Percentiles rank a stretch among this genome's conserved stretches.
These are phyloP conservation scores for Teunomyces gatunensis DNA, from an alignment of 805 yeast species.

Conservation along the genomic window DNA sequence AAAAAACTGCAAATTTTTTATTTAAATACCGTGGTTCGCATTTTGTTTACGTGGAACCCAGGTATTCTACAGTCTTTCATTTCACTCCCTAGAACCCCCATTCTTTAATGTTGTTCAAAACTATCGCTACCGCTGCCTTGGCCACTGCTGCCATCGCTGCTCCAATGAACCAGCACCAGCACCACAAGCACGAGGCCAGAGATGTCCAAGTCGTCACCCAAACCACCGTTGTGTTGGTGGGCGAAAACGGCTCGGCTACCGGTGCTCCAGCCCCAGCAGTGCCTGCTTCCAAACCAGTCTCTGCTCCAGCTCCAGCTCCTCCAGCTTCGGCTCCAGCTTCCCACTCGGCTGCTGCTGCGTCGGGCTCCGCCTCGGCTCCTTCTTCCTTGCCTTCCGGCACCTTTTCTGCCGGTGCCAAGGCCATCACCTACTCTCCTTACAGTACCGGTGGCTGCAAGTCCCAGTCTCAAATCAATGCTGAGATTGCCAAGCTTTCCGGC, in stretches of 20 bases:
- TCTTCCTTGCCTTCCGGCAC: conserved; percentile 7
- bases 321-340: conserved; percentile 10
- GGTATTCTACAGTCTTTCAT: conserved; percentile 34
- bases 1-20: conserved; percentile 1
- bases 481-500: conserved; percentile 50
- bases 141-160: conserved; percentile 54
- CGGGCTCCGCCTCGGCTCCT: conserved; percentile 6
- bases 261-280: conserved; percentile 14
- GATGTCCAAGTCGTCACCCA: conserved; percentile 50
- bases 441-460: conserved; percentile 70
- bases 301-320: conserved; percentile 4
- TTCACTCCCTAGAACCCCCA: conserved; percentile 21
- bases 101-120: conserved; percentile 14
- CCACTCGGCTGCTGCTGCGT: conserved; percentile 4
- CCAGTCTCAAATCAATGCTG: conserved; percentile 54
- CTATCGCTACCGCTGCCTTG: conserved; percentile 47
- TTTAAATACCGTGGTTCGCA: conserved; percentile 1
- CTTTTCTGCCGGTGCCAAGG: conserved; percentile 46
- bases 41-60: conserved; percentile 1
- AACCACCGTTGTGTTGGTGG: conserved; percentile 49
- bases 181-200: conserved; percentile 60
- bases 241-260: conserved; percentile 17
- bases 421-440: conserved; percentile 84
- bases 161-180: conserved; percentile 43
- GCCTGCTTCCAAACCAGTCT: conserved; percentile 4